A percentile compares a stretch with the other conserved stretches of the same genome.
Evolutionary conservation across 345 rosid genomes (phyloP).

Genomic region (Hypericum androsaemum): DNA sequence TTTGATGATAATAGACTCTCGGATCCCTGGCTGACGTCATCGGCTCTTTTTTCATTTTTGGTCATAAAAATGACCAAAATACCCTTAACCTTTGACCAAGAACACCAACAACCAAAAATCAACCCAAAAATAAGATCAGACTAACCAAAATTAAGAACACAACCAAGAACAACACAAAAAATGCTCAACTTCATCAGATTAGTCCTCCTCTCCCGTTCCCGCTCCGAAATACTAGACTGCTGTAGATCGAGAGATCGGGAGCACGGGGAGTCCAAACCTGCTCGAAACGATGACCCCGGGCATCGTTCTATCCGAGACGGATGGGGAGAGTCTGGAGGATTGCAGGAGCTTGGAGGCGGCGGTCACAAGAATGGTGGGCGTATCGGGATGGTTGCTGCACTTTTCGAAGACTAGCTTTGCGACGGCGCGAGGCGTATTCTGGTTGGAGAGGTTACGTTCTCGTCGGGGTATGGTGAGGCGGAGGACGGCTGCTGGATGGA

Average conservation of each 20-base stretch:
- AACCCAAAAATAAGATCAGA: too few species aligned
- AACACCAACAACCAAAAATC: too few species aligned
- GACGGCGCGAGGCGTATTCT: constrained; percentile 18
- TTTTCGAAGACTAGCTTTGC: constrained; percentile 23
- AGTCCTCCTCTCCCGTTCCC: constrained; percentile 10
- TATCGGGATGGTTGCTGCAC: constrained; percentile 21
- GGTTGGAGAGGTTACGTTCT: constrained; percentile 24
- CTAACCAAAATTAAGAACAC: too few species aligned
- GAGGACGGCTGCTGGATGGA: constrained; percentile 36
- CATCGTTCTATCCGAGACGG: constrained; percentile 31
- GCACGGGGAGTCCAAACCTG: constrained; percentile 19
- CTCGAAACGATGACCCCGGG: constrained; percentile 22
- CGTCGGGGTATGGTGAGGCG: constrained; percentile 21
- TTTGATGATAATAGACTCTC: too few species aligned
- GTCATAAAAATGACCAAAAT: too few species aligned
- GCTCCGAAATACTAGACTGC: constrained; percentile 11
- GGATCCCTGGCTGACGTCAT: too few species aligned
- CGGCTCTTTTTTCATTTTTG: too few species aligned
- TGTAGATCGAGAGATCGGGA: constrained; percentile 30
- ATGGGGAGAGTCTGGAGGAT: too few species aligned
- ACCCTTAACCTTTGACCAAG: too few species aligned
- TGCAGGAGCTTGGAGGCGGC: constrained; percentile 62
- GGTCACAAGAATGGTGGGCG: constrained; percentile 15
- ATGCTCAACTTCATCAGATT: constrained; percentile 10
- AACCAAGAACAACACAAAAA: too few species aligned